Conservation (phyloP, 768 basidiomycete genomes). For the Mrakia blollopis region DNA sequence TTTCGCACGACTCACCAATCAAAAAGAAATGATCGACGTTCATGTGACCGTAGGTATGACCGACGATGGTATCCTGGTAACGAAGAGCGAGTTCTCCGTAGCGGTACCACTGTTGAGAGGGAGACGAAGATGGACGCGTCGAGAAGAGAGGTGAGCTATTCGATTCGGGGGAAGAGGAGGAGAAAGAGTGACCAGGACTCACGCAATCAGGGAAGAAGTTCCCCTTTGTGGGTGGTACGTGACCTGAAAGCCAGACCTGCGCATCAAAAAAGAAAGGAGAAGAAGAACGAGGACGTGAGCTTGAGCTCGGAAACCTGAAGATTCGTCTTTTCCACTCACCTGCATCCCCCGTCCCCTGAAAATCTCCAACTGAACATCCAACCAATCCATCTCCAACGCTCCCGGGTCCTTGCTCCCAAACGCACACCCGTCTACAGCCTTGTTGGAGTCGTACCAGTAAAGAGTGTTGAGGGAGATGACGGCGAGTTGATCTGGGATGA, state of each 20-base stretch:
- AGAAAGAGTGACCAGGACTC: constrained; percentile 41
- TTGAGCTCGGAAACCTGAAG: neutral
- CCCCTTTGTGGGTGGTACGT: constrained; percentile 74
- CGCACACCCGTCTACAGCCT: constrained; percentile 40
- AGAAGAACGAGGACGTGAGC: neutral
- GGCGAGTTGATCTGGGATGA: constrained; percentile 67
- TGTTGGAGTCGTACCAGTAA: constrained; percentile 74
- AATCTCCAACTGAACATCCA: constrained; percentile 70
- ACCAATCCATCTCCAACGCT: constrained; percentile 81
- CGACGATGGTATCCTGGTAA: constrained; percentile 82
- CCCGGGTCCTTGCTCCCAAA: constrained; percentile 69
- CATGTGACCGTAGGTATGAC: constrained; percentile 66
- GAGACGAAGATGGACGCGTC: neutral
- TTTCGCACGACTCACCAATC: constrained; percentile 33
- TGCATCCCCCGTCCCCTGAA: constrained; percentile 70
- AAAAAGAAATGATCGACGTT: constrained; percentile 60
- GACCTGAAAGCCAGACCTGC: constrained; percentile 57
- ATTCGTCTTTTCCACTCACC: constrained; percentile 44
- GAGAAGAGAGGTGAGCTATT: neutral
- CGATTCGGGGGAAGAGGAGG: neutral
- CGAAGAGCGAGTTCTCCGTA: constrained; percentile 59
- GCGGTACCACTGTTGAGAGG: constrained; percentile 48
- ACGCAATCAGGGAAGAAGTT: constrained; percentile 85
- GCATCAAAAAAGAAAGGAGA: constrained; percentile 39
- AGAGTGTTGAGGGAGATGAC: constrained; percentile 83